Evolutionary conservation across 2,329 filamentous ascomycete species (phyloP).

Genomic region (Pyrenochaeta sp.): DNA sequence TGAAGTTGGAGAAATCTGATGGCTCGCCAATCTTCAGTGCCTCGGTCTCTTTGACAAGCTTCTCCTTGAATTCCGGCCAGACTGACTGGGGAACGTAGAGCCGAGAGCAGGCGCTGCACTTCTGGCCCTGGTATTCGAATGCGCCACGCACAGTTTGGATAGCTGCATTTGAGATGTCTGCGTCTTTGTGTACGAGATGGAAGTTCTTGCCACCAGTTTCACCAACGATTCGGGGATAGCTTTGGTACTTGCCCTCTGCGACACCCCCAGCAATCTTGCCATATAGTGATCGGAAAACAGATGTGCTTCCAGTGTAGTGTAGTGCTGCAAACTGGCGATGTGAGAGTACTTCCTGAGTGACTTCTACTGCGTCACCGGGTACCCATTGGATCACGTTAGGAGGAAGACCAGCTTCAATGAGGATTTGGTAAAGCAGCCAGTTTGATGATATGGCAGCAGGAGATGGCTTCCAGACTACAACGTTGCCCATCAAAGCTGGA

Average conservation of each 20-base stretch:
- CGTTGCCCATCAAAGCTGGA: conserved; percentile 89
- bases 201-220: conserved; percentile 96
- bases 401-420: conserved; percentile 89
- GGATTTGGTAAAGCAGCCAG: conserved; percentile 88
- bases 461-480: conserved; percentile 97
- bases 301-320: conserved; percentile 93
- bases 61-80: conserved; percentile 74
- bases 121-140: conserved; percentile 91
- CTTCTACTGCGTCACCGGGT: conserved; percentile 83
- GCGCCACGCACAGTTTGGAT: conserved; percentile 85
- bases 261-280: conserved; percentile 84
- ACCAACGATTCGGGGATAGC: conserved; percentile 87
- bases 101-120: conserved; percentile 85
- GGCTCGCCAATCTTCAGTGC: conserved; percentile 75
- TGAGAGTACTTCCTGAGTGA: conserved; percentile 78
- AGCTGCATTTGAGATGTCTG: conserved; percentile 79
- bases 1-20: conserved; percentile 77
- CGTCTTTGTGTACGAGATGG: conserved; percentile 79
- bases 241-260: conserved; percentile 79
- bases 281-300: conserved; percentile 88
- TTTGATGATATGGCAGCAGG: conserved; percentile 88
- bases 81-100: conserved; percentile 78
- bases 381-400: conserved; percentile 92
- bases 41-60: conserved; percentile 71
- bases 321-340: conserved; percentile 87